A percentile compares a stretch with the other conserved stretches of the same genome.
Conservation (phyloP, 495 filamentous ascomycete species). For the Penicillium coprophilum region DNA sequence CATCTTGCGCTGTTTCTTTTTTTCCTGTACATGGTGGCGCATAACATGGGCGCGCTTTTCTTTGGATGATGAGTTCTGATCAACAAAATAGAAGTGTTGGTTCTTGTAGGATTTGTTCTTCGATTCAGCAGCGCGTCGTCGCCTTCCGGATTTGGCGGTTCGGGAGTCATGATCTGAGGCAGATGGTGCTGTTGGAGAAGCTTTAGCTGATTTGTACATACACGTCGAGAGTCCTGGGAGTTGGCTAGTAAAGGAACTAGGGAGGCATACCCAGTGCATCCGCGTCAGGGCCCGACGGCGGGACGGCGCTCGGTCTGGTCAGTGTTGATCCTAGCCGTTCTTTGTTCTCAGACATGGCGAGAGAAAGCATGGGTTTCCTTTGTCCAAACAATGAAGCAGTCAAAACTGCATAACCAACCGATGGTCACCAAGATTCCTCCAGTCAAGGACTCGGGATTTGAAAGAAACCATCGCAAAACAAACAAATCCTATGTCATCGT, state of each 20-base stretch:
- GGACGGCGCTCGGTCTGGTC: slow-evolving; percentile 1
- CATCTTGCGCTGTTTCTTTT: slow-evolving; percentile 39
- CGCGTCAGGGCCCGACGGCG: slow-evolving; percentile 5
- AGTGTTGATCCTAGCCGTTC: slow-evolving; percentile 11
- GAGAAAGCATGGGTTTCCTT: slow-evolving; percentile 6
- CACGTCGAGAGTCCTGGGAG: background rate
- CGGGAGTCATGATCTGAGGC: slow-evolving; percentile 21
- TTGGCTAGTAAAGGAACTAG: slow-evolving; percentile 3
- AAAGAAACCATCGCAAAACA: slow-evolving; percentile 28
- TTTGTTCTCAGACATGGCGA: slow-evolving; percentile 34
- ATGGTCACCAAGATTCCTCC: slow-evolving; percentile 30
- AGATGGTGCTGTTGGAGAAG: slow-evolving; percentile 13
- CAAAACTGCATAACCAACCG: slow-evolving; percentile 30
- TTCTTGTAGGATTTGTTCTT: slow-evolving; percentile 27
- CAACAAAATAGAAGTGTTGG: slow-evolving; percentile 48
- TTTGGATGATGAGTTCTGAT: slow-evolving; percentile 44
- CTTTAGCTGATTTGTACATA: background rate
- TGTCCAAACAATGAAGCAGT: slow-evolving; percentile 17
- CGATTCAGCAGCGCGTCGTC: slow-evolving; percentile 23
- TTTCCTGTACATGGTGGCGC: slow-evolving; percentile 51
- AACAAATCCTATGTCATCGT: slow-evolving; percentile 3
- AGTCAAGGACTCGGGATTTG: slow-evolving; percentile 20
- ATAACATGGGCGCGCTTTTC: slow-evolving; percentile 52
- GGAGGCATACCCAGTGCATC: slow-evolving; percentile 21
- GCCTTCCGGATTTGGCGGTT: slow-evolving; percentile 26